Evolutionary conservation across 345 rosid genomes (phyloP).

Genomic region (Hevea brasiliensis): DNA sequence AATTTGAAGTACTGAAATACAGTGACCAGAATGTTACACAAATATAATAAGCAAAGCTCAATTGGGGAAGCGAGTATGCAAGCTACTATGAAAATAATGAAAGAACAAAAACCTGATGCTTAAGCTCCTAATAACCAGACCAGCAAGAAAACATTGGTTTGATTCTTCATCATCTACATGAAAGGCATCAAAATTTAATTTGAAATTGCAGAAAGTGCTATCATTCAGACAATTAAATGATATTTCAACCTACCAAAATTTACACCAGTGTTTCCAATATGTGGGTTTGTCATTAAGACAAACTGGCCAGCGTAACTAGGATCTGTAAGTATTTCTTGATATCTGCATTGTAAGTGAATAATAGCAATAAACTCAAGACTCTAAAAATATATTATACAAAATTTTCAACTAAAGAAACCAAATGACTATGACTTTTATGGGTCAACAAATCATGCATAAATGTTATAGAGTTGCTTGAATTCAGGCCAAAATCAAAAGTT

Average conservation of each 20-base stretch:
- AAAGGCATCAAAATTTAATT: conserved; percentile 16
- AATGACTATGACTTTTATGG: not conserved
- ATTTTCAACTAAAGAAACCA: not conserved
- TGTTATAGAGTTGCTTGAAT: not conserved
- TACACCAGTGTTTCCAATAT: conserved; percentile 95
- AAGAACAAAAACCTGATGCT: conserved; percentile 53
- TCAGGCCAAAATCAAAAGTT: too few species aligned
- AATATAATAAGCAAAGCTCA: not conserved
- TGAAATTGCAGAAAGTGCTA: not conserved
- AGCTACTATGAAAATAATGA: not conserved
- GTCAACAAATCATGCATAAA: not conserved
- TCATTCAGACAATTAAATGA: not conserved
- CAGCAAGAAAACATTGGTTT: conserved; percentile 78
- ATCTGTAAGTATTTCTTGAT: conserved; percentile 97
- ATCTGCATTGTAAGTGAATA: conserved; percentile 45
- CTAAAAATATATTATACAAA: not conserved
- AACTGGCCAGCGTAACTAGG: conserved; percentile 98
- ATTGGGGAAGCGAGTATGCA: not conserved
- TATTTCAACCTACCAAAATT: conserved; percentile 60
- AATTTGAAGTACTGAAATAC: conserved; percentile 75
- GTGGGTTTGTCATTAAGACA: conserved; percentile 97
- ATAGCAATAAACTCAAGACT: not conserved
- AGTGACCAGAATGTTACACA: not conserved
- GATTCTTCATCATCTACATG: conserved; percentile 89
- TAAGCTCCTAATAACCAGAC: conserved; percentile 82